Evolutionary conservation across 768 basidiomycete species (phyloP), one percentile per base, ranked within the genome.

Genomic region (Hygrocybe coccinea): DNA sequence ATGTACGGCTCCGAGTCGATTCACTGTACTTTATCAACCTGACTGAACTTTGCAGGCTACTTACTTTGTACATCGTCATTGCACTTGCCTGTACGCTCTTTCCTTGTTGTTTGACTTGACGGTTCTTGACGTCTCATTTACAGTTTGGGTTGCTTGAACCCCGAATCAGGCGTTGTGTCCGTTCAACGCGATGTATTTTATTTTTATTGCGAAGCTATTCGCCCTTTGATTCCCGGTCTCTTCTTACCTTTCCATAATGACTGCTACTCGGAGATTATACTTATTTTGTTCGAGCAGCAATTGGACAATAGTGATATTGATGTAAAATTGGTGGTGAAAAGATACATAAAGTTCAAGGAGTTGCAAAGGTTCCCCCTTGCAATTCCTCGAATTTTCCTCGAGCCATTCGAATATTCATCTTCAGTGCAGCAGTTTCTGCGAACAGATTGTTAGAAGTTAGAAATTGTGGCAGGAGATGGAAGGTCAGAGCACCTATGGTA

Each of bases 351-450:
- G 29, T 36, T 17, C 19, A 59, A 66, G 64, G 75, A 12, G 72
- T 69, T 55, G 69, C 56, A 46, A 84, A 70, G 59, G 81, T 85
- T 67, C 87, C 85, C 8, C 83, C 86, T 68, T 93, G 90, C 24
- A 97, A 80, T 63, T 93, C 89, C 62, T 93, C 91, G 56, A 97
- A 94, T 68, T 95, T 95, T 51, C 79, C 75, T 25, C 91, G 82
- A 19, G 91, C 89, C 64, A 95, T 82, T 36, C 85, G 82, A 56
- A 97, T 88, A 67, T 97, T 97, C 69, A 94, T 78, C 67, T 84
- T 85, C 59, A 97, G 68, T 12, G 93, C 89, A 2, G 90, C 91
- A 0, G 90, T 87, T 75, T 95, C 94, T 95, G 22, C 15, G 39
- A 11, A 48, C 29, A 38, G 37, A n/a, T 34, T 49, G 45, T 45